phyloP scores from a whole-genome alignment of 2,329 filamentous ascomycete genomes.

The Fusarium anthophilum region DNA sequence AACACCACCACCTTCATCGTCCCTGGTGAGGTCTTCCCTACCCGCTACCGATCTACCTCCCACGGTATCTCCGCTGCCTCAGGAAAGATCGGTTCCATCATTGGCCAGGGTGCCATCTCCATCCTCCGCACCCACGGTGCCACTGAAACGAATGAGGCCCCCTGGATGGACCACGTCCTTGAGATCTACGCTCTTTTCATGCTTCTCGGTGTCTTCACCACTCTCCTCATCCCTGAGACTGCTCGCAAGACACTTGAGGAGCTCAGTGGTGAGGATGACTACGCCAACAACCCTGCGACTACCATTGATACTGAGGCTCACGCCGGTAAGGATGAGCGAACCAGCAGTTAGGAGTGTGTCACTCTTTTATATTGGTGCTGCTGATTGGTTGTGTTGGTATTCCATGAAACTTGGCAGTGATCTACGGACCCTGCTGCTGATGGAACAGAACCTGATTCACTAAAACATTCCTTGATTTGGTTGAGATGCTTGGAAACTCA shows the following conservation, averaged over 20 bases:
- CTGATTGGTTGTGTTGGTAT: conserved; percentile 3
- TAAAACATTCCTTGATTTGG: conserved; percentile 1
- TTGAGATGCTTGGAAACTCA: neutral
- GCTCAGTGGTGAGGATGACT: conserved; percentile 55
- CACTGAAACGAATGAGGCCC: conserved; percentile 51
- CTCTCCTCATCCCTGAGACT: conserved; percentile 77
- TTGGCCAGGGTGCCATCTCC: conserved; percentile 66
- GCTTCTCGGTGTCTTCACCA: conserved; percentile 75
- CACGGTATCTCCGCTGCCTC: conserved; percentile 66
- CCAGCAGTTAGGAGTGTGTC: conserved; percentile 24
- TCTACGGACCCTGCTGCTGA: neutral
- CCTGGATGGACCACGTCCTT: conserved; percentile 82
- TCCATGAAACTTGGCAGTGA: conserved; percentile 5
- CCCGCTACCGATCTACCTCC: conserved; percentile 65
- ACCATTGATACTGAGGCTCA: conserved; percentile 20
- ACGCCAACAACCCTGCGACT: conserved; percentile 24
- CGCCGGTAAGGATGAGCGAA: conserved; percentile 22
- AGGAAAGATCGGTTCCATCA: conserved; percentile 66
- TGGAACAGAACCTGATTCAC: neutral
- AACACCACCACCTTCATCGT: conserved; percentile 68
- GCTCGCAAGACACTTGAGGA: conserved; percentile 78
- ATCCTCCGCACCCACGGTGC: conserved; percentile 60
- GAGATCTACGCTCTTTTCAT: conserved; percentile 81
- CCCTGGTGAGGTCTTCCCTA: conserved; percentile 66
- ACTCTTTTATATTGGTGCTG: neutral